Base-by-base conservation (phyloP, 1,139 yeast species). In the Suhomyces chickasaworum region DNA sequence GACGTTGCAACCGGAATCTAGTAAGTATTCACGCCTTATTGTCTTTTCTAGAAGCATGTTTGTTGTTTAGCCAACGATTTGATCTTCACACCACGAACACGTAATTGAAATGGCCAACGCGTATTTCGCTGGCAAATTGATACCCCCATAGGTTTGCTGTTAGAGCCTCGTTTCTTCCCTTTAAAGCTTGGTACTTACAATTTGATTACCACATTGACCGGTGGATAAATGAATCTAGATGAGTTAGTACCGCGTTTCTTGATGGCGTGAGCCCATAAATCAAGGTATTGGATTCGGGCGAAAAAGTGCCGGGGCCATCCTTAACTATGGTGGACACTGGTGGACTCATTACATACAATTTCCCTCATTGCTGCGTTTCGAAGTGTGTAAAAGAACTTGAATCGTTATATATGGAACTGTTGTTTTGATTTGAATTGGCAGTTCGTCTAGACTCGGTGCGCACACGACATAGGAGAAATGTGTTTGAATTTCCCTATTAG, bases 121-220 rank as follows among this genome's bases (percentile, higher is more conserved):
- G 37, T 35, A 21, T 22, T 15, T 15, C 27, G 2, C 3, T 5
- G 17, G 2, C 10, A 13, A 29, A 13, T 4, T 13, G 32, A 29
- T 5, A 13, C 8, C 13, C 4, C 15, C 17, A 9, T 15, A 13
- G 8, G 4, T 29, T 8, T 29, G 17, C 10, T n/a, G 17, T 5
- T 15, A 8, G 6, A 29, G 6, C 17, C 32, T 6, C 3, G 32
- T 5, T 13, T 29, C 10, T 13, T 8, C 17, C 17, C 32, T 29
- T 29, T 7, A 15, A 13, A 16, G 29, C n/a, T 22, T n/a, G 12
- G 22, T 57, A 80, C 86, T 59, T 77, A 82, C 91, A 61, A 93
- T 90, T 77, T 93, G 99, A 83, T 93, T 93, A 84, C 99, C 99
- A 84, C 99, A 93, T 78, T 91, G 98, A 72, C 98, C 98, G 49